Conservation (phyloP, 805 yeast species). For the Candida pseudoglaebosa region DNA sequence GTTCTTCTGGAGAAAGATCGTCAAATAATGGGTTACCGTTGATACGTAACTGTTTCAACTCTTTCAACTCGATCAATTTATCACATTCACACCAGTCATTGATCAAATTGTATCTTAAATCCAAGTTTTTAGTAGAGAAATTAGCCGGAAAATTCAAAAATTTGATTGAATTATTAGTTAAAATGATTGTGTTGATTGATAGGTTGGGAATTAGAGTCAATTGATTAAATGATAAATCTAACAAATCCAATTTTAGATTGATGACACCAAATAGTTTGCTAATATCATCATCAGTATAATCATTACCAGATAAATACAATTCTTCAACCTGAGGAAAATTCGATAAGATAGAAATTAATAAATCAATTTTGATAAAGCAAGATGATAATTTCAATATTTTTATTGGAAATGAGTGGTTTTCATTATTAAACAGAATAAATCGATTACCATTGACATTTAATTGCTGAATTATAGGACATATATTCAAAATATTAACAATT, state of each 20-base stretch:
- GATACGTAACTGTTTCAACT: conserved; percentile 44
- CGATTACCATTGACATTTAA: conserved; percentile 56
- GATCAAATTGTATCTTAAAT: conserved; percentile 51
- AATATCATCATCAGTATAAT: conserved; percentile 17
- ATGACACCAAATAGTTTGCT: conserved; percentile 6
- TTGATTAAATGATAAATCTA: conserved; percentile 41
- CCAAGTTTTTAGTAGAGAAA: conserved; percentile 24
- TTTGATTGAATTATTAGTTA: conserved; percentile 1
- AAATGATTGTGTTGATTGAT: not conserved
- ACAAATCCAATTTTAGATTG: conserved; percentile 5
- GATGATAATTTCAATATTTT: conserved; percentile 22
- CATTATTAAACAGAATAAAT: conserved; percentile 16
- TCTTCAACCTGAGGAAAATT: conserved; percentile 37
- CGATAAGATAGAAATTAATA: conserved; percentile 16
- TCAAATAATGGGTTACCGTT: conserved; percentile 50
- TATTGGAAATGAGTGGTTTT: conserved; percentile 6
- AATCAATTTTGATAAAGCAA: conserved; percentile 15
- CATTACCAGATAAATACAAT: conserved; percentile 33
- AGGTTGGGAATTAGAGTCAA: conserved; percentile 27
- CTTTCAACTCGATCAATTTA: conserved; percentile 28
- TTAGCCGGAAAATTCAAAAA: conserved; percentile 10
- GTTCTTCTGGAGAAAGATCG: conserved; percentile 23
- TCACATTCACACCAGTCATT: conserved; percentile 48
- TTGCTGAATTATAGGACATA: conserved; percentile 33
- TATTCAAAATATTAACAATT: conserved; percentile 33